Evolutionary conservation across 139 green algal species (phyloP).

Genomic region (Yamagishiella unicocca): DNA sequence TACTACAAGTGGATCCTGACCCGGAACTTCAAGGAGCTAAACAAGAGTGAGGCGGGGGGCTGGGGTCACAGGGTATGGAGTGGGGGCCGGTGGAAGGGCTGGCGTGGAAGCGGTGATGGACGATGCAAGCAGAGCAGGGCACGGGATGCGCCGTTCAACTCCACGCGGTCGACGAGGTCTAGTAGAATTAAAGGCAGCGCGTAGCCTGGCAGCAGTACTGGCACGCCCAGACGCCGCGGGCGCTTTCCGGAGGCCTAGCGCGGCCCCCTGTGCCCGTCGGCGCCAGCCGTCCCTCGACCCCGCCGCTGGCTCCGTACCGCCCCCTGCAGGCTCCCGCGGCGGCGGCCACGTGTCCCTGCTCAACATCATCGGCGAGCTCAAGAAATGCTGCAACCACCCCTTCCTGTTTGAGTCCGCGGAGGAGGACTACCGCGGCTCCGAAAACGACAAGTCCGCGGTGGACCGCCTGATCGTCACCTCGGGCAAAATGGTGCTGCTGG

Average conservation of each 20-base stretch:
- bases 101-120: too few relatives aligned
- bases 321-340: slow-evolving; percentile 15
- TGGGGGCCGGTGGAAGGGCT: neutral
- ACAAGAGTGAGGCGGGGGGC: slow-evolving; percentile 92
- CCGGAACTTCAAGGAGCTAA: slow-evolving; percentile 95
- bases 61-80: too few relatives aligned
- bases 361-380: slow-evolving; percentile 95
- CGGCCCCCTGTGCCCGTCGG: too few relatives aligned
- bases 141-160: too few relatives aligned
- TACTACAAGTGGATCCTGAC: slow-evolving; percentile 98
- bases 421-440: slow-evolving; percentile 73
- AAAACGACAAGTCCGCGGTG: slow-evolving; percentile 58
- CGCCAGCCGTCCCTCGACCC: too few relatives aligned
- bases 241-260: too few relatives aligned
- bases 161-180: too few relatives aligned
- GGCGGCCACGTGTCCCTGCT: slow-evolving; percentile 79
- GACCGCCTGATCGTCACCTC: slow-evolving; percentile 80
- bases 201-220: too few relatives aligned
- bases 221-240: too few relatives aligned
- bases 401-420: slow-evolving; percentile 81
- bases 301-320: neutral
- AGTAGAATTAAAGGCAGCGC: too few relatives aligned
- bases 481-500: slow-evolving; percentile 94
- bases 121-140: too few relatives aligned
- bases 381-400: slow-evolving; percentile 96